Evolutionary conservation across 2,329 filamentous ascomycete genomes (phyloP), one percentile per base, ranked within the genome.

Genomic region (Pseudodiploospora longispora): DNA sequence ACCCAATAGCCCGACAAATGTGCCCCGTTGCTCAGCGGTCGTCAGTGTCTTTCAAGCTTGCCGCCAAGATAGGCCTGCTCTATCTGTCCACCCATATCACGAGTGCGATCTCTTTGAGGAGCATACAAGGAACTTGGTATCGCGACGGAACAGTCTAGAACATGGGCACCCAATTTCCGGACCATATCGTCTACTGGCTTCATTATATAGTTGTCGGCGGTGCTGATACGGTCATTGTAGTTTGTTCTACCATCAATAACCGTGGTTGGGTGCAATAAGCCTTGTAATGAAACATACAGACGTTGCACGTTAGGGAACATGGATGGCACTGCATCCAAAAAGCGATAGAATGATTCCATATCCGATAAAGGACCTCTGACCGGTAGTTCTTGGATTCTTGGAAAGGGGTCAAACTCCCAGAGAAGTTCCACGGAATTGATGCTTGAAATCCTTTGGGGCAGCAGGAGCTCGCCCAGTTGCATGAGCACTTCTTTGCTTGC

Each of bases 1-100:
- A 60, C 41, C 55, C 57, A 60, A 30, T 60, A 59, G 4, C 57
- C 57, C 1, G 36, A 39, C 9, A 49, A 42, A 4, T 48, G 45
- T n/a, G 29, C 7, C 6, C 45, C 45, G 19, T 36, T 46, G 1
- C 38, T 19, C 27, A 58, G 29, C 9, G 43, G 44, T 12, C 54
- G 44, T 55, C 54, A 59, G 38, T 52, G 47, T 27, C 56, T 40
- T 30, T 59, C 56, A 6, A 41, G 31, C 8, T 49, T 44, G 4
- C 45, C 44, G 2, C 45, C 42, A 30, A 39, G 28, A 6, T 44
- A 49, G 27, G 42, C 47, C 29, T 54, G 50, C 31, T 55, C 50
- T 27, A 55, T 51, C 5, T 10, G 28, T 31, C 40, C 40, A 1
- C 48, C 47, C 4, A 41, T 37, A 4, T 27, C 38, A 4, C 44